Base-by-base conservation (phyloP, 495 filamentous ascomycete genomes). In the Lepraria neglecta region DNA sequence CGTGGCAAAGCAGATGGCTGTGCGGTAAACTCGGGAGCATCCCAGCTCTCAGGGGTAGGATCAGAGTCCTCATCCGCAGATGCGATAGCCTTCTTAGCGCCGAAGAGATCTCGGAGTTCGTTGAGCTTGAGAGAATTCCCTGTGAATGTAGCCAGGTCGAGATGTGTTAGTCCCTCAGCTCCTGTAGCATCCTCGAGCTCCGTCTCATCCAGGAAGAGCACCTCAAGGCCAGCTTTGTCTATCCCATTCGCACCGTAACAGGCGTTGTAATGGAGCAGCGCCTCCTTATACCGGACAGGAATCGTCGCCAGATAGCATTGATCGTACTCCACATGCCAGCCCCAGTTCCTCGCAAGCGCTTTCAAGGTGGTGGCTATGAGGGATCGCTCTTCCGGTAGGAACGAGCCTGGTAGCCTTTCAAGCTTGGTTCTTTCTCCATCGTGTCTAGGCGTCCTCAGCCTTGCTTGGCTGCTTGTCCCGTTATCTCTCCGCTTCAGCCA, bases 321-420 rank as follows among this genome's bases (percentile, higher is more conserved):
- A 65, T 90, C 83, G 65, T 87, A 90, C 21, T 80, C 74, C 17
- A 80, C 58, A 67, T 91, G 83, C 67, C 81, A 85, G 3, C 79
- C 74, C 89, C 88, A 95, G 56, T 88, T 80, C n/a, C 68, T 64
- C 2, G 83, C 87, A 68, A 94, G 81, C 7, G 69, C 71, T 62
- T 81, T 81, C 28, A 94, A 71, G 21, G 80, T 63, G 6, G 73
- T 71, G 68, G 87, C 82, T 27, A 84, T 66, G 6, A 92, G 73
- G 60, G 81, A 83, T 19, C 72, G 72, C 55, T 70, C 67, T 3
- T 52, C 66, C 1, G 82, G 83, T 27, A 79, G 73, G 5, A 63
- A 46, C 5, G 70, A 56, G 15, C 77, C 78, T 0, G 81, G 81
- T 0, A 84, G 68, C n/a, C 19, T 46, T 61, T 61, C 59, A 9